Base-by-base conservation (phyloP, 1,284 basidiomycete genomes). In the Cryptococcus neoformans region DNA sequence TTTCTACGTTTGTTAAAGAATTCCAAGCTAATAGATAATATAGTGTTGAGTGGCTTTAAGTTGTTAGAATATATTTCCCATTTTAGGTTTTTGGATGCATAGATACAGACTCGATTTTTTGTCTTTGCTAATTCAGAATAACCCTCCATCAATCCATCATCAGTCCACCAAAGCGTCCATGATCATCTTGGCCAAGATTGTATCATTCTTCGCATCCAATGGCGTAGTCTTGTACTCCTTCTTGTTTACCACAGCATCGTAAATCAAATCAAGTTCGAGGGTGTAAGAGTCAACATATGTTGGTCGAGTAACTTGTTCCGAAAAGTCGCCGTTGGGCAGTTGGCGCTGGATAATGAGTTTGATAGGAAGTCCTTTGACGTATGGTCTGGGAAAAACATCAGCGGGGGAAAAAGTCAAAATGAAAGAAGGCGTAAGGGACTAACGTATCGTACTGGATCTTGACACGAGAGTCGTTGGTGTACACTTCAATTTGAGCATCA, bases 401-500 rank as follows among this genome's bases (percentile, higher is more conserved):
- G 40, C 11, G 35, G 21, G 1, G n/a, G 16, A 38, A 6, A n/a
- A 5, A 49, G 4, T 28, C 3, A 28, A 28, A 28, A 28, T 28
- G 28, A 3, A 28, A 28, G 4, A 28, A 28, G 28, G 5, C 49
- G n/a, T 35, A 8, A 41, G 36, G 36, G 40, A 64, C 72, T 66
- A 53, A 75, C 71, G 77, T 76, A 56, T 79, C 75, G 57, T 75
- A 79, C 12, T 69, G 65, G 37, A 81, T 72, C 51, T 76, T 74
- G 52, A 80, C 62, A 7, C 78, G 60, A 48, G 77, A 71, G 41
- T 77, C 70, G 35, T 69, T 67, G 8, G 74, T 75, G 54, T 74
- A 75, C 9, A 80, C 74, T 58, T 81, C 80, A 57, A 80, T 71
- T 54, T 75, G 75, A 2, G 77, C 75, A 53, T 81, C 79, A 57